Evolutionary conservation across 805 yeast species (phyloP).

Genomic region (Ogataea populi-albae): DNA sequence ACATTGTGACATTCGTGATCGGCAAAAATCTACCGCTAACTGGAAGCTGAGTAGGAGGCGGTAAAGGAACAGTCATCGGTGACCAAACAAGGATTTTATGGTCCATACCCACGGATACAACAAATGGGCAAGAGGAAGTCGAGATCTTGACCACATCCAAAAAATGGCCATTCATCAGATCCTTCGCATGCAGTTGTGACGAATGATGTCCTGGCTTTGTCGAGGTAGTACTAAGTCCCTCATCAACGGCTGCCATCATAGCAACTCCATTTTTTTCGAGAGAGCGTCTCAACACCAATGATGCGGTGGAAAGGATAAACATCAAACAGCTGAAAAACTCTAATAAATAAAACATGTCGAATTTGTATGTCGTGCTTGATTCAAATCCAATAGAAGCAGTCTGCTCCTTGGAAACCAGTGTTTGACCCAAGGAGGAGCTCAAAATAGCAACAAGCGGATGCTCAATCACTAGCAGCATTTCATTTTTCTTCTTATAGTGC

Average conservation of each 20-base stretch:
- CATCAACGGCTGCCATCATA: conserved; percentile 1
- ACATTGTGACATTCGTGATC: conserved; percentile 52
- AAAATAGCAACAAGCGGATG: conserved; percentile 27
- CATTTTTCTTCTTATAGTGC: conserved; percentile 7
- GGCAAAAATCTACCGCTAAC: conserved; percentile 54
- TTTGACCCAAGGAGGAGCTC: conserved; percentile 6
- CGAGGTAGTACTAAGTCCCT: neutral
- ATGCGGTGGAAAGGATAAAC: conserved; percentile 49
- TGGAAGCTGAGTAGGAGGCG: conserved; percentile 43
- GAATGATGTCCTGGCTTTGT: conserved; percentile 15
- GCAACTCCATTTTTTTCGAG: conserved; percentile 27
- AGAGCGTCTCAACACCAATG: conserved; percentile 41
- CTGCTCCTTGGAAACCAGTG: neutral
- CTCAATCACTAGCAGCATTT: conserved; percentile 21
- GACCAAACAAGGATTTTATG: conserved; percentile 74
- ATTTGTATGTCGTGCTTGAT: conserved; percentile 35
- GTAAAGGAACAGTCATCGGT: conserved; percentile 50
- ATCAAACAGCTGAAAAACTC: conserved; percentile 53
- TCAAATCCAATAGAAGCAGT: conserved; percentile 20
- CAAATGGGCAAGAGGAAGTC: conserved; percentile 62
- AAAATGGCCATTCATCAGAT: conserved; percentile 48
- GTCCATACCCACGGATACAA: conserved; percentile 71
- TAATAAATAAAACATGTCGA: conserved; percentile 49
- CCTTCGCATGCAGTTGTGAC: conserved; percentile 33
- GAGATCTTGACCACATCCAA: conserved; percentile 60